Percentiles rank a stretch among this genome's conserved stretches.
Conservation (phyloP, 805 yeast species). For the Diddensiella transvaalensis region DNA sequence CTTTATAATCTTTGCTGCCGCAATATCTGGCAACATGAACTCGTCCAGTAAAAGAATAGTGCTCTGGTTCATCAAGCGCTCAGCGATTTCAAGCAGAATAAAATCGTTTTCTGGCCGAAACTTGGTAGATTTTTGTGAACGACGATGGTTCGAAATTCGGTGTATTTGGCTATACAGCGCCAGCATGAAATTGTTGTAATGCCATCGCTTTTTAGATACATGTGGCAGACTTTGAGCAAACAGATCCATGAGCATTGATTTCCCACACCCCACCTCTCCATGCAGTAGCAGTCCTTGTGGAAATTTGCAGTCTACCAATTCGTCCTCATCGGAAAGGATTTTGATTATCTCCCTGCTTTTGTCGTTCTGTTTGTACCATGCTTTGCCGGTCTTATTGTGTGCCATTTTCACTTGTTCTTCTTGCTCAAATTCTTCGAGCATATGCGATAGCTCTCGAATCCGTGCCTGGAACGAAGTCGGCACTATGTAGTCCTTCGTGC, state of each 20-base stretch:
- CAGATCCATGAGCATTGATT: slow-evolving; percentile 68
- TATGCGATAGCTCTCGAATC: slow-evolving; percentile 35
- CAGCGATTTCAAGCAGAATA: slow-evolving; percentile 62
- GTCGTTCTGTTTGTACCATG: slow-evolving; percentile 22
- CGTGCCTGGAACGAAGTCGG: slow-evolving; percentile 44
- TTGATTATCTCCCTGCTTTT: slow-evolving; percentile 41
- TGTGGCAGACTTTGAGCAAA: slow-evolving; percentile 66
- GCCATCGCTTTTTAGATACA: slow-evolving; percentile 63
- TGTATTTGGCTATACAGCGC: slow-evolving; percentile 67
- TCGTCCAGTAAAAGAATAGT: slow-evolving; percentile 66
- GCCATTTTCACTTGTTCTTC: slow-evolving; percentile 13
- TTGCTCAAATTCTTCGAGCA: slow-evolving; percentile 36
- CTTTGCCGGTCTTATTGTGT: slow-evolving; percentile 14
- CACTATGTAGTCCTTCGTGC: slow-evolving; percentile 59
- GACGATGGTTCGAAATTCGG: slow-evolving; percentile 45
- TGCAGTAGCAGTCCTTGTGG: slow-evolving; percentile 64
- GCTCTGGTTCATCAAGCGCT: slow-evolving; percentile 53
- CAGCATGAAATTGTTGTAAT: slow-evolving; percentile 63
- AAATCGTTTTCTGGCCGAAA: slow-evolving; percentile 41
- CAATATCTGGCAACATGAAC: slow-evolving; percentile 73
- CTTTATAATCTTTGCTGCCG: slow-evolving; percentile 66
- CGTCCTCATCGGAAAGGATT: slow-evolving; percentile 59
- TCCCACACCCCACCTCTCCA: slow-evolving; percentile 58
- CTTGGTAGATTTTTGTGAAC: slow-evolving; percentile 31
- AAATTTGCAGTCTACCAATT: slow-evolving; percentile 47